phyloP scores from a whole-genome alignment of 2,329 filamentous ascomycete genomes.

The Fusarium sp. region DNA sequence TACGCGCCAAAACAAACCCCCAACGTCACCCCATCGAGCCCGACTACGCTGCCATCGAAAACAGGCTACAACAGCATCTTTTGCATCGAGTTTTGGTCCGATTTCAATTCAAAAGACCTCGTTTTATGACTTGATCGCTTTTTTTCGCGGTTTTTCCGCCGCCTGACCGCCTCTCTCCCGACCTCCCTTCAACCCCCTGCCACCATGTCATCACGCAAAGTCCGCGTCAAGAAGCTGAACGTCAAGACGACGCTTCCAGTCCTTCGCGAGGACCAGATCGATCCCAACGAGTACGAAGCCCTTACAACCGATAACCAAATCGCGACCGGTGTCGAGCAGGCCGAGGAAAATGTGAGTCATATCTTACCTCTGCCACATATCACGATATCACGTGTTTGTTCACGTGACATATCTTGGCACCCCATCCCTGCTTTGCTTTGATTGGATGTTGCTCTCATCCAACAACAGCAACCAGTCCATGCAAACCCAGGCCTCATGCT shows the following conservation, averaged over 20 bases:
- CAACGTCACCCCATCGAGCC: slow-evolving; percentile 67
- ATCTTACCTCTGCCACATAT: slow-evolving; percentile 43
- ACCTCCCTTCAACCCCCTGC: slow-evolving; percentile 53
- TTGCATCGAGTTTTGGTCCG: slow-evolving; percentile 62
- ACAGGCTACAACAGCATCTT: slow-evolving; percentile 59
- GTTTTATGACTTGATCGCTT: slow-evolving; percentile 71
- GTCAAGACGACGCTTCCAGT: slow-evolving; percentile 89
- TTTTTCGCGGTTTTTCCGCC: slow-evolving; percentile 72
- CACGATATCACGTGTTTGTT: slow-evolving; percentile 60
- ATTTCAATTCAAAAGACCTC: slow-evolving; percentile 65
- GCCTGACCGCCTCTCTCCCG: slow-evolving; percentile 54
- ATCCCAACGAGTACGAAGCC: slow-evolving; percentile 85
- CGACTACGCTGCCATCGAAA: slow-evolving; percentile 65
- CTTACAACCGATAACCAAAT: slow-evolving; percentile 86
- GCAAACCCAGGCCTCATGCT: slow-evolving; percentile 38
- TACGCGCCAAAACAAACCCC: slow-evolving; percentile 63
- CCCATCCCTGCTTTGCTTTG: not conserved
- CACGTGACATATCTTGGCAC: slow-evolving; percentile 56
- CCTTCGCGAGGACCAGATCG: slow-evolving; percentile 90
- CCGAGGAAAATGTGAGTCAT: slow-evolving; percentile 91
- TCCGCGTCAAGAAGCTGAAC: slow-evolving; percentile 90
- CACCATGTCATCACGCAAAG: slow-evolving; percentile 74
- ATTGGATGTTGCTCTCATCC: slow-evolving; percentile 30
- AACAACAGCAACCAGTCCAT: not conserved
- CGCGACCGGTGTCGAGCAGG: slow-evolving; percentile 96